Conservation (phyloP, 2,329 filamentous ascomycete species). For the Ilyonectria robusta region DNA sequence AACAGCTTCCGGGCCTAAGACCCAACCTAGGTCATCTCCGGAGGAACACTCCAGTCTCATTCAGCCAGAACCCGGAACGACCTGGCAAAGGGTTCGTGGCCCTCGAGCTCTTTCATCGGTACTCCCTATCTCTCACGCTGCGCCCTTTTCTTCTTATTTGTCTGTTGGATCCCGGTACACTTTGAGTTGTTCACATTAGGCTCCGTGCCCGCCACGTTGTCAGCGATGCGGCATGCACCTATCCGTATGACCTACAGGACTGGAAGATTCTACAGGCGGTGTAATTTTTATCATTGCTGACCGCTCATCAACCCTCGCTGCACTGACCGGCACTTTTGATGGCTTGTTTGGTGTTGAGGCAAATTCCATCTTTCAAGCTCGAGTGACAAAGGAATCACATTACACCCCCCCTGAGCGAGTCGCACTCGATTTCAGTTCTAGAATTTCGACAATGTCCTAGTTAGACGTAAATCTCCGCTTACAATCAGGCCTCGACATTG, state of each 20-base stretch:
- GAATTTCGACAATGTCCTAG: constrained; percentile 13
- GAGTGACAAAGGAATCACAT: background rate
- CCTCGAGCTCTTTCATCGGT: background rate
- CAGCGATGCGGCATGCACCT: constrained; percentile 7
- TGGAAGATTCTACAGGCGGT: background rate
- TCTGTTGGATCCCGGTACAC: background rate
- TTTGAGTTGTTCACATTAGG: background rate
- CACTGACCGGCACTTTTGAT: background rate
- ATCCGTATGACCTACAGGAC: constrained; percentile 10
- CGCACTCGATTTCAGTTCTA: constrained; percentile 8
- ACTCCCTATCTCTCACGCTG: constrained; percentile 7
- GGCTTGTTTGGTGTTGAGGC: background rate
- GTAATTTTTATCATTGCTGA: background rate
- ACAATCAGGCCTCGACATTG: background rate
- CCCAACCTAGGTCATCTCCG: background rate
- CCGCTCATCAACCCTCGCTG: background rate
- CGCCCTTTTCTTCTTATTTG: background rate
- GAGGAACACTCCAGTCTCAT: background rate
- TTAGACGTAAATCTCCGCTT: constrained; percentile 1
- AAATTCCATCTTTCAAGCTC: background rate
- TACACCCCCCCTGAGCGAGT: constrained; percentile 11
- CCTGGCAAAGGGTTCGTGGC: background rate
- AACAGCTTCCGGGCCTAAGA: constrained; percentile 10
- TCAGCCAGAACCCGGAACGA: background rate
- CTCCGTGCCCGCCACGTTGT: constrained; percentile 9